Percentiles rank a stretch among this genome's conserved stretches.
These are phyloP conservation scores for Microthlaspi erraticum DNA, from an alignment of 345 rosid genomes.

Conservation along the genomic window DNA sequence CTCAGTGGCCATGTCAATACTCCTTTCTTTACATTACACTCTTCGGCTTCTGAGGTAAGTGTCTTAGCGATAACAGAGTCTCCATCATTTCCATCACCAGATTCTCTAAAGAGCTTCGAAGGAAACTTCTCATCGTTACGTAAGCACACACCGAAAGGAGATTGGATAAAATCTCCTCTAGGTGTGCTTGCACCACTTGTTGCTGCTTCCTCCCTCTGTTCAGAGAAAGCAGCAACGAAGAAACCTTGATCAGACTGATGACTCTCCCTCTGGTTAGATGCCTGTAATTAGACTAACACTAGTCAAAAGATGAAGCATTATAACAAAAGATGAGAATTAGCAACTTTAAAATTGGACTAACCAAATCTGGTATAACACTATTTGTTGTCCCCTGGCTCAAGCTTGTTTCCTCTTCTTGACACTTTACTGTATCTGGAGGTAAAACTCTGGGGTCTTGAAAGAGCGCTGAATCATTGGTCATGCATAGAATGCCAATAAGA, in stretches of 20 bases:
- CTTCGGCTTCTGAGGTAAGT: slow-evolving; percentile 78
- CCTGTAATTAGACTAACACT: slow-evolving; percentile 55
- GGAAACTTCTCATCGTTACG: slow-evolving; percentile 58
- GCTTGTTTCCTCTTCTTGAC: slow-evolving; percentile 59
- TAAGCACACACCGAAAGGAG: slow-evolving; percentile 63
- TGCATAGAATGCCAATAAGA: slow-evolving; percentile 79
- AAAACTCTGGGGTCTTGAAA: slow-evolving; percentile 57
- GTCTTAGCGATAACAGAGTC: slow-evolving; percentile 67
- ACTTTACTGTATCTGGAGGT: slow-evolving; percentile 42
- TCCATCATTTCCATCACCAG: slow-evolving; percentile 74
- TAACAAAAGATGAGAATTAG: background rate
- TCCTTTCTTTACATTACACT: slow-evolving; percentile 81
- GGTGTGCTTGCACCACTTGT: slow-evolving; percentile 83
- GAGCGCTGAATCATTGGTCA: slow-evolving; percentile 66
- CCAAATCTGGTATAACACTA: slow-evolving; percentile 72
- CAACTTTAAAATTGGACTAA: slow-evolving; percentile 45
- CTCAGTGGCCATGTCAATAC: slow-evolving; percentile 89
- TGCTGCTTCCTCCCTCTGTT: slow-evolving; percentile 74
- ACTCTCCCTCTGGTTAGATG: slow-evolving; percentile 73
- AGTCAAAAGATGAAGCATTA: slow-evolving; percentile 44
- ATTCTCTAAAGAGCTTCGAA: slow-evolving; percentile 53
- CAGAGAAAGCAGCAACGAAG: slow-evolving; percentile 59
- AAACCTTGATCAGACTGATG: slow-evolving; percentile 76
- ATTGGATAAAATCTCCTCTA: slow-evolving; percentile 64
- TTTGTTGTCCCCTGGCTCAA: slow-evolving; percentile 44